Evolutionary conservation across 441 rosid species (phyloP), one percentile per base, ranked within the genome.

Genomic region (Hypseocharis bilobata): DNA sequence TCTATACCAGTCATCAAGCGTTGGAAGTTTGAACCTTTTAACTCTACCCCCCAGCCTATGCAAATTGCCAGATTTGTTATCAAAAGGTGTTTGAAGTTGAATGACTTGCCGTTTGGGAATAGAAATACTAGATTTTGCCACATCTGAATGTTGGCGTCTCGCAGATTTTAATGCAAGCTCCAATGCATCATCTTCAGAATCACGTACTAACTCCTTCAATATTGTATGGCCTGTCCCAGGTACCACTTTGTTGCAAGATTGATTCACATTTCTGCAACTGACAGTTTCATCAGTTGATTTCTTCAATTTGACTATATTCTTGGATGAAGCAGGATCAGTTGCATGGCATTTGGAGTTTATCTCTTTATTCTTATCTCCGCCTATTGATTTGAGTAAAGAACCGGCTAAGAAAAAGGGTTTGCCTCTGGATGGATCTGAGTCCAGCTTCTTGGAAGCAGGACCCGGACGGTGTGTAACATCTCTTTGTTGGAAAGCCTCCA

Each of bases 1-100:
- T 71, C 85, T 89, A 84, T 85, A 94, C 99, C 99, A 94, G 60
- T 80, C 96, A 81, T 94, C 99, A 67, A 94, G 96, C 68, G 78
- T 86, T 19, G 88, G 96, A 67, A 93, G 88, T 76, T 84, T 85
- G 74, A 94, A 91, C 82, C 99, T 85, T 84, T 81, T 91, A 66
- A 76, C 78, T 72, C 81, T 83, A 62, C 81, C 78, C 66, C 75
- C 93, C 74, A 65, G 75, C 79, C 88, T 81, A 27, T 78, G 83
- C 75, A 79, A 67, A 66, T 74, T 76, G 67, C 92, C 91, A 19
- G 78, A 65, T 74, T 72, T 84, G 84, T 74, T 83, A 54, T 62
- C 91, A 74, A 73, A 65, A 27, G 92, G 88, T 14, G 91, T 81
- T 76, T 82, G 82, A 64, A 94, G 96, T 82, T 94, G 99, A 76